These are phyloP conservation scores for Fraxinus excelsior DNA, from an alignment of 257 asterid genomes.

Conservation along the genomic window DNA sequence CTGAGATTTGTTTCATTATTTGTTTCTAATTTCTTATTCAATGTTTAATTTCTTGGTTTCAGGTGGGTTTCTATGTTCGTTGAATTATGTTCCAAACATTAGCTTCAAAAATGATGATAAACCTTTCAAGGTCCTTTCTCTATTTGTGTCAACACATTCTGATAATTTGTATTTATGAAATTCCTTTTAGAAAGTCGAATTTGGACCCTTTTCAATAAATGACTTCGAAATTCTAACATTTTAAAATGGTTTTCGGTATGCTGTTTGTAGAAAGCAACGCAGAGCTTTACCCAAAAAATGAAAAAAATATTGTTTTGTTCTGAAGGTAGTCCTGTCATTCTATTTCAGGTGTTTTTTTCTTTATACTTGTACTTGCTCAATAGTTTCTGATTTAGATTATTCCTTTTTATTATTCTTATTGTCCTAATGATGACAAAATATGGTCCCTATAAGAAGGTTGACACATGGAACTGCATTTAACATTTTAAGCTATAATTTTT, in stretches of 20 bases:
- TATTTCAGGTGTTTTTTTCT: slow-evolving; percentile 70
- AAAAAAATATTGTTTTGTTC: slow-evolving; percentile 71
- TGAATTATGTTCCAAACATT: slow-evolving; percentile 92
- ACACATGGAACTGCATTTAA: too few relatives aligned
- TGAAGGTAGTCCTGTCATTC: slow-evolving; percentile 96
- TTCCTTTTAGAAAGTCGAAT: background rate
- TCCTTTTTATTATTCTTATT: too few relatives aligned
- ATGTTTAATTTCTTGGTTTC: slow-evolving; percentile 21
- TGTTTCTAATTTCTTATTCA: background rate
- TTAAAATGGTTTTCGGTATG: background rate
- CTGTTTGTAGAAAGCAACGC: slow-evolving; percentile 74
- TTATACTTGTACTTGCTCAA: slow-evolving; percentile 1
- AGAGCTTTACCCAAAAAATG: slow-evolving; percentile 72
- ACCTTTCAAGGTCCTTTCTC: slow-evolving; percentile 76
- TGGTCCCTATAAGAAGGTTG: too few relatives aligned
- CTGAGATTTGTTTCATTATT: background rate
- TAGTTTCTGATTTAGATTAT: background rate
- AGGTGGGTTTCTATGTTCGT: slow-evolving; percentile 97
- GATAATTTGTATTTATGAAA: background rate
- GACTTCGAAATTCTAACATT: background rate
- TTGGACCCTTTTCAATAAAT: background rate
- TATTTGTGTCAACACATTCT: background rate
- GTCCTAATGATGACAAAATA: too few relatives aligned
- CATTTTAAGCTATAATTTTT: too few relatives aligned
- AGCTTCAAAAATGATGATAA: slow-evolving; percentile 79